Evolutionary conservation across 257 asterid species (phyloP), one percentile per base, ranked within the genome.

Genomic region (Coffea canephora): DNA sequence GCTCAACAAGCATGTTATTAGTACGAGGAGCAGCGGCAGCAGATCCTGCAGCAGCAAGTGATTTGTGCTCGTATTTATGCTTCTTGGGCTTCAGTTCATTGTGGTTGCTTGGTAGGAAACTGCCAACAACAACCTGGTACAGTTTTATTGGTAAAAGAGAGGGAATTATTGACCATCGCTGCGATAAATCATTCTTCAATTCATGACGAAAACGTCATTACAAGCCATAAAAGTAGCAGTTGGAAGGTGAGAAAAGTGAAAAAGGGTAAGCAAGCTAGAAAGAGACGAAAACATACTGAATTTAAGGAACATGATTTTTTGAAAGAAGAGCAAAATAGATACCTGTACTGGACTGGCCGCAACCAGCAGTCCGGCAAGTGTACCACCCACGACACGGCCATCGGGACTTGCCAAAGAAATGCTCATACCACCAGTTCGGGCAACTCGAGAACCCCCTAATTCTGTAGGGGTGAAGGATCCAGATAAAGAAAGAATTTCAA

Each of bases 311-410:
- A 0, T 21, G 64, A 6, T 52, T 2, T 43, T 23, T n/a, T 27
- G 6, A 49, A 15, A 59, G 68, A 18, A 34, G 12, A 55, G 41
- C 4, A 59, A 62, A 11, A 36, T 57, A 23, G 25, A 25, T 82
- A 92, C 98, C 96, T 89, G 92, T 43, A 93, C 94, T 43, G 92
- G 91, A 78, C 86, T 86, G 79, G 98, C 98, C 16, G 97, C 98
- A 41, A 86, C 79, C 34, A 94, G 86, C 55, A 89, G 80, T 48
- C 98, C 98, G 43, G 95, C 90, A 67, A 93, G 87, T 71, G 87
- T 85, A 52, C 98, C 98, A 61, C 98, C 98, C 18, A 93, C 87
- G 10, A 93, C 97, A 59, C 98, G 45, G 27, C 97, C 97, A 81
- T 93, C 97, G 5, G 93, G 90, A 77, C 97, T 91, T 18, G 97